Evolutionary conservation across 305 asterid genomes (phyloP), one percentile per base, ranked within the genome.

Genomic region (Ilex paraguariensis): DNA sequence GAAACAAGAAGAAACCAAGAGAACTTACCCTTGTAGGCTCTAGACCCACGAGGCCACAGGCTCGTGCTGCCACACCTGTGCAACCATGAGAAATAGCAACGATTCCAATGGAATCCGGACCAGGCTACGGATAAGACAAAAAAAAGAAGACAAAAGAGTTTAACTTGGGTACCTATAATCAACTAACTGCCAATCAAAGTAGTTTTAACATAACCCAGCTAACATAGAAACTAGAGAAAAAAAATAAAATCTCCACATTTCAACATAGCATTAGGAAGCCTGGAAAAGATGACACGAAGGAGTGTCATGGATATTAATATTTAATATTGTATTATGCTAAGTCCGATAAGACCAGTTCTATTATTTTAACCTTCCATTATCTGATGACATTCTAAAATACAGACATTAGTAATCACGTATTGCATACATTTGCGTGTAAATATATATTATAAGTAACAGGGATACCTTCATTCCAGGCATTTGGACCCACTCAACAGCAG

Each of bases 101-200:
- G 97, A 93, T 93, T 93, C 99, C 99, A 90, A 90, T 86, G 97
- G 99, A 93, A 93, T 93, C 99, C 99, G 99, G 99, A 93, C 99
- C 99, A 93, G 97, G 97, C 99, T 93, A 74, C 58, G 60, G 70
- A 75, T 51, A 76, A 60, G 21, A 76, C 67, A 15, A 45, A 67
- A 13, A 56, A 44, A 66, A 56, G n/a, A 8, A 3, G 9, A 4
- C 4, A 8, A 36, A 36, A 4, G 7, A 36, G 9, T 3, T 36
- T 8, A 21, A 21, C 28, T 21, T 21, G 28, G 28, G 28, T 21
- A 1, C 28, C 28, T 21, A 21, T 21, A 21, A 36, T 36, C 42
- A 36, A 36, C 42, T 36, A 36, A 36, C 28, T 21, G 28, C 42
- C 42, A 36, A 8, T 36, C 9, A 36, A 36, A 4, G 42, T 36